A percentile compares a stretch with the other conserved stretches of the same genome.
These are phyloP conservation scores for Isatis lusitanica DNA, from an alignment of 441 rosid genomes.

Conservation along the genomic window DNA sequence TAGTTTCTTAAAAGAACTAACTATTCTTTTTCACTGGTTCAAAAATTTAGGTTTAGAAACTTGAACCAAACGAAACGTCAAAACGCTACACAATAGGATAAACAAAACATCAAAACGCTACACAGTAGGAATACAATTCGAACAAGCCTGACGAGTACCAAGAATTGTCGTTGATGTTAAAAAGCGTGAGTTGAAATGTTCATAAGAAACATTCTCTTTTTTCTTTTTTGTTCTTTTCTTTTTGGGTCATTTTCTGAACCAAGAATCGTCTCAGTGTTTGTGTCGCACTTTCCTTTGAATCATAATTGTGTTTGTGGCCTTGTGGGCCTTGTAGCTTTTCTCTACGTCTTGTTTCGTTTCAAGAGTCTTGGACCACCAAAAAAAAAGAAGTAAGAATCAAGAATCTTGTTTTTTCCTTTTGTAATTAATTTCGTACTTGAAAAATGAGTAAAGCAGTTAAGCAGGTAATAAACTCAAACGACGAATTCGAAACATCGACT, in stretches of 20 bases:
- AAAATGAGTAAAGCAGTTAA: not conserved
- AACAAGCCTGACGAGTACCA: not conserved
- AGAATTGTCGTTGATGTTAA: slow-evolving; percentile 11
- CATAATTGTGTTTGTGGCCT: slow-evolving; percentile 32
- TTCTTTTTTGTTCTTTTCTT: slow-evolving; percentile 11
- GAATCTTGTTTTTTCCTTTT: not conserved
- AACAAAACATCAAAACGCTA: not conserved
- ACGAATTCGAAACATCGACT: not conserved
- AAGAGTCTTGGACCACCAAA: slow-evolving; percentile 16
- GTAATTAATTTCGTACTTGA: not conserved
- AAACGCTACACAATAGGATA: not conserved
- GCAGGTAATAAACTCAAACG: not conserved
- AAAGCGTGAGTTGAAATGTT: slow-evolving; percentile 17
- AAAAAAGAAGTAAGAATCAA: not conserved
- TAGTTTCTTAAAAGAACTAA: not conserved
- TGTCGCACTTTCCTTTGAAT: slow-evolving; percentile 33
- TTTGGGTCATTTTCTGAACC: slow-evolving; percentile 19
- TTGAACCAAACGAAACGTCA: not conserved
- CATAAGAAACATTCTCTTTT: not conserved
- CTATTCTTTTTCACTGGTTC: not conserved
- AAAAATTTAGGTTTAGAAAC: not conserved
- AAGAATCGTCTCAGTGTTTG: slow-evolving; percentile 30
- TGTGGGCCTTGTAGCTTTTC: slow-evolving; percentile 24
- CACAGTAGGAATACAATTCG: not conserved
- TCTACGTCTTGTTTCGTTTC: slow-evolving; percentile 25